Evolutionary conservation across 2,329 filamentous ascomycete species (phyloP).

Genomic region (Colletotrichum tropicale): DNA sequence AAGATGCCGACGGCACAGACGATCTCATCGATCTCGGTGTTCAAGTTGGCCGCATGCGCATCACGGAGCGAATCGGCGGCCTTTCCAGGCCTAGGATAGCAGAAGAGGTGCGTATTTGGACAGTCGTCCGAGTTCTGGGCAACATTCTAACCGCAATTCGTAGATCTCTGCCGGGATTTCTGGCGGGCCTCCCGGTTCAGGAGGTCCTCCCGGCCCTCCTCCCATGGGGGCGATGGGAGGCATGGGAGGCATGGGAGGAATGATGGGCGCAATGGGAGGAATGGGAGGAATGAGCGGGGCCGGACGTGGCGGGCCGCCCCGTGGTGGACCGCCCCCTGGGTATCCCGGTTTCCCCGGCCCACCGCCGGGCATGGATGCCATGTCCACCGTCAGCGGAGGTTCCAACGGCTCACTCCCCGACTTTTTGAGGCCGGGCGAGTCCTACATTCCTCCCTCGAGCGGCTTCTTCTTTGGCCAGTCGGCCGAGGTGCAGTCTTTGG

Average conservation of each 20-base stretch:
- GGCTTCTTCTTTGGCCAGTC: slow-evolving; percentile 69
- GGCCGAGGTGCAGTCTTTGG: slow-evolving; percentile 51
- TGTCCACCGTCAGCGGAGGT: slow-evolving; percentile 26
- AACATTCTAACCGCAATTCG: not conserved
- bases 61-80: slow-evolving; percentile 77
- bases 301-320: slow-evolving; percentile 19
- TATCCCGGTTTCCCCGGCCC: slow-evolving; percentile 14
- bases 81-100: slow-evolving; percentile 72
- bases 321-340: slow-evolving; percentile 22
- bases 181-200: slow-evolving; percentile 20
- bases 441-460: slow-evolving; percentile 72
- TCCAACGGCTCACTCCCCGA: slow-evolving; percentile 41
- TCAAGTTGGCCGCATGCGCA: slow-evolving; percentile 71
- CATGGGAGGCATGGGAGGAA: slow-evolving; percentile 12
- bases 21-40: slow-evolving; percentile 76
- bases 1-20: slow-evolving; percentile 58
- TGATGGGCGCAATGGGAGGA: not conserved
- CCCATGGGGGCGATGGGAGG: slow-evolving; percentile 8
- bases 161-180: slow-evolving; percentile 40
- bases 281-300: slow-evolving; percentile 3
- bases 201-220: slow-evolving; percentile 12
- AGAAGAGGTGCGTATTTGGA: slow-evolving; percentile 63
- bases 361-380: slow-evolving; percentile 22
- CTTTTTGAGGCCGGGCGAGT: slow-evolving; percentile 67
- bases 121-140: not conserved